A percentile compares a stretch with the other conserved stretches of the same genome.
phyloP scores from a whole-genome alignment of 1,139 yeast species.

The Pichia kudriavzevii region DNA sequence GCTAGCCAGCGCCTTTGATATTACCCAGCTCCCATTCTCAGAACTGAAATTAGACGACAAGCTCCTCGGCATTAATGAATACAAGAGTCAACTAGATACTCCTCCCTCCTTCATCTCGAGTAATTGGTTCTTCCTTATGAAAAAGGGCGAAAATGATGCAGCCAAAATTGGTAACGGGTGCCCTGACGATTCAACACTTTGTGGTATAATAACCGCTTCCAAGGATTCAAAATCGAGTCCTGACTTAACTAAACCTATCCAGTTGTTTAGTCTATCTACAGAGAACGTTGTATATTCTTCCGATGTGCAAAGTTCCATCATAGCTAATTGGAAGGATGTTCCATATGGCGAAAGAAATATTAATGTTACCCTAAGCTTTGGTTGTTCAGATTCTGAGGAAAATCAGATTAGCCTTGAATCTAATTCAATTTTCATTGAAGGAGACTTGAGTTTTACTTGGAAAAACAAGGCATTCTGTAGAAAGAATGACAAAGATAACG shows the following conservation, averaged over 20 bases:
- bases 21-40: slow-evolving; percentile 6
- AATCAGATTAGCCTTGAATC: slow-evolving; percentile 33
- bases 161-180: slow-evolving; percentile 38
- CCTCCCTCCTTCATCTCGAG: slow-evolving; percentile 68
- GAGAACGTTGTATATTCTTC: slow-evolving; percentile 30
- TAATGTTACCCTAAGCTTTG: slow-evolving; percentile 48
- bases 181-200: slow-evolving; percentile 60
- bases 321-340: slow-evolving; percentile 45
- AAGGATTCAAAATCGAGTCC: not conserved
- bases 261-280: slow-evolving; percentile 45
- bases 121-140: slow-evolving; percentile 62
- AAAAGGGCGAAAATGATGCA: slow-evolving; percentile 16
- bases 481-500: slow-evolving; percentile 23
- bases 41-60: slow-evolving; percentile 19
- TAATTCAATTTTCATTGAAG: slow-evolving; percentile 28
- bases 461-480: slow-evolving; percentile 33
- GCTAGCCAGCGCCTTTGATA: slow-evolving; percentile 5
- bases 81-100: slow-evolving; percentile 31
- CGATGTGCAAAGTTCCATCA: slow-evolving; percentile 34
- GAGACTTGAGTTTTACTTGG: slow-evolving; percentile 20
- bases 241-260: slow-evolving; percentile 29
- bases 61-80: slow-evolving; percentile 15
- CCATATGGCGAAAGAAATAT: slow-evolving; percentile 63
- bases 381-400: slow-evolving; percentile 30
- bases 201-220: slow-evolving; percentile 46